phyloP scores from a whole-genome alignment of 2,329 filamentous ascomycete genomes.

The Drechslerella dactyloides region DNA sequence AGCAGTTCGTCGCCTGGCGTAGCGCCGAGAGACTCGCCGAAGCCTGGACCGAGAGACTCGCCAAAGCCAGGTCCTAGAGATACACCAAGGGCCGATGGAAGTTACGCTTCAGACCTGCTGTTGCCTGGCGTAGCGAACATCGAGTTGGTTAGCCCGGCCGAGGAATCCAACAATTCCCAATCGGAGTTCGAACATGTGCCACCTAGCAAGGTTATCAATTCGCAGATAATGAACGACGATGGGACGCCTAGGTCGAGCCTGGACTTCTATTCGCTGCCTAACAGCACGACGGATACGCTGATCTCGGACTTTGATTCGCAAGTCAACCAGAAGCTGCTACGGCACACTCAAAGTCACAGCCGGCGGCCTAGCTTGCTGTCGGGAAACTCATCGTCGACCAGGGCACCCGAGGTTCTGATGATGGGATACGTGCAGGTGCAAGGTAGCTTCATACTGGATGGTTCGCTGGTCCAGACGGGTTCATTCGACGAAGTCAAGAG shows the following conservation, averaged over 20 bases:
- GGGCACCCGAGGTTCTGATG: conserved; percentile 79
- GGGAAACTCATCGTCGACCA: conserved; percentile 56
- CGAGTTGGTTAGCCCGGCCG: conserved; percentile 57
- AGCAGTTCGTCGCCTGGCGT: conserved; percentile 15
- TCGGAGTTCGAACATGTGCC: conserved; percentile 55
- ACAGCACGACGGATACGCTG: conserved; percentile 91
- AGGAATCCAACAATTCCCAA: conserved; percentile 58
- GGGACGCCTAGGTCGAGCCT: conserved; percentile 84
- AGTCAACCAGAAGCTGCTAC: conserved; percentile 63
- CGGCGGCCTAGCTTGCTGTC: conserved; percentile 55
- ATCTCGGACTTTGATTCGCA: conserved; percentile 78
- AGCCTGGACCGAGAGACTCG: conserved; percentile 30
- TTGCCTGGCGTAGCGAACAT: conserved; percentile 54
- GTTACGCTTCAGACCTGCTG: conserved; percentile 45
- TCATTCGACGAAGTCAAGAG: conserved; percentile 96
- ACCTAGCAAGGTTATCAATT: conserved; percentile 53
- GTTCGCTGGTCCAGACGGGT: conserved; percentile 83
- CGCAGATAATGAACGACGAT: conserved; percentile 73
- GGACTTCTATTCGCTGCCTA: conserved; percentile 93
- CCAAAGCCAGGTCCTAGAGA: conserved; percentile 55
- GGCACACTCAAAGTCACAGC: conserved; percentile 57
- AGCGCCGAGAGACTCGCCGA: conserved; percentile 51
- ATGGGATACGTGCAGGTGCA: conserved; percentile 97
- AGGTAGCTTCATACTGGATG: conserved; percentile 89
- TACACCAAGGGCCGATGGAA: conserved; percentile 54